Base-by-base conservation (phyloP, 352 stramenopile genomes). In the Globisporangium nunn region DNA sequence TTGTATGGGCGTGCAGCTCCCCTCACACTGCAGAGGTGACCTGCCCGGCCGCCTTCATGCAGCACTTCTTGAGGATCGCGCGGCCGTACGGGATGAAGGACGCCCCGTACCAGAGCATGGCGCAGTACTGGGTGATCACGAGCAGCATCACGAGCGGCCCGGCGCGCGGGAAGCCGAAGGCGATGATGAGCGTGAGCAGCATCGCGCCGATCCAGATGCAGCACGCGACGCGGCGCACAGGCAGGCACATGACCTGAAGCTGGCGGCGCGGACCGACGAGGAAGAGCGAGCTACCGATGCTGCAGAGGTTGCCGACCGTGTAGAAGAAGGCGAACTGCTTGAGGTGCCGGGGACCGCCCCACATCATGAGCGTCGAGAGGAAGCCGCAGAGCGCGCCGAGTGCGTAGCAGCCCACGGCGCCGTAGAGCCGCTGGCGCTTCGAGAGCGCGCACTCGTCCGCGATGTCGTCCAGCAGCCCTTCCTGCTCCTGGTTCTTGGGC, bases 261-360 rank as follows among this genome's bases (percentile, higher is more conserved):
- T 93, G 83, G 8, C 79, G 58, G 64, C 63, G 63, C 10, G 82
- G 82, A 0, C 83, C 81, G 12, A 90, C 77, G 43, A 93, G 70
- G 56, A 93, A 93, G 18, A 91, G 66, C 31, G 83, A 93, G 28
- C 73, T 87, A 49, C 81, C 80, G 47, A 93, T 88, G 41, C 77
- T 87, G 65, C 76, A 86, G 23, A 93, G 70, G 54, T 74, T 88
- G n/a, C 83, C 80, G 33, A 93, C 61, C 12, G 81, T 91, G 62
- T 93, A 93, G 64, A 93, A 91, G 68, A 93, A 93, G 23, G 68
- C 83, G 62, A 93, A 93, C 58, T 89, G 78, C 59, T 90, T 91
- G 15, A 93, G 64, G 64, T 93, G 83, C 61, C 76, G 79, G 2
- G 82, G 76, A 1, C 82, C 82, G 31, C 80, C 81, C 78, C 78